These are phyloP conservation scores for Durio zibethinus DNA, from an alignment of 345 rosid species.

Conservation along the genomic window DNA sequence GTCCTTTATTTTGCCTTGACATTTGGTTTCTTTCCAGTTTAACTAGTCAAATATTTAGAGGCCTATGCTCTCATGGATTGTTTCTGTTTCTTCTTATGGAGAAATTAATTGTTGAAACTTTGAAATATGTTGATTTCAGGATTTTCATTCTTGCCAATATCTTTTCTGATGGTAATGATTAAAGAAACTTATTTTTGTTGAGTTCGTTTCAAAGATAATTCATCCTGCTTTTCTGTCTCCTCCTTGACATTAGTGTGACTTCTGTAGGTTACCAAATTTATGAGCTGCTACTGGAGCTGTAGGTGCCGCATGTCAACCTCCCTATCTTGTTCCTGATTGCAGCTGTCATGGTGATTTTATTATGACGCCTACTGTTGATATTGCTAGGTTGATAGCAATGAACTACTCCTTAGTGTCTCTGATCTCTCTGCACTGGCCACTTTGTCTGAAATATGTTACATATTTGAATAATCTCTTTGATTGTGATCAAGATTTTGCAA, in stretches of 20 bases:
- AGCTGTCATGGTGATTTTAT: neutral
- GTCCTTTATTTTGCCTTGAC: neutral
- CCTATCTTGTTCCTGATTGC: neutral
- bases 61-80: neutral
- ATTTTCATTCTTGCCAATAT: neutral
- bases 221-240: neutral
- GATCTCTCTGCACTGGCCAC: neutral
- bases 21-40: neutral
- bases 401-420: neutral
- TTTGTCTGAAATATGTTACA: neutral
- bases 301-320: neutral
- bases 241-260: neutral
- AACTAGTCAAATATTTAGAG: neutral
- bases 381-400: constrained; percentile 13
- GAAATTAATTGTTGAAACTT: neutral
- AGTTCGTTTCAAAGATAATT: neutral
- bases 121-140: neutral
- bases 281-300: constrained; percentile 12
- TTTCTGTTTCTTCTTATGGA: neutral
- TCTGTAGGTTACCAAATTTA: constrained; percentile 10
- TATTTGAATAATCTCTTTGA: neutral
- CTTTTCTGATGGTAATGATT: neutral
- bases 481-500: neutral
- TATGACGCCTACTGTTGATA: neutral
- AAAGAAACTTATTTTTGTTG: neutral